Evolutionary conservation across 2,329 filamentous ascomycete species (phyloP).

Genomic region (Myriosclerotinia duriaeana): DNA sequence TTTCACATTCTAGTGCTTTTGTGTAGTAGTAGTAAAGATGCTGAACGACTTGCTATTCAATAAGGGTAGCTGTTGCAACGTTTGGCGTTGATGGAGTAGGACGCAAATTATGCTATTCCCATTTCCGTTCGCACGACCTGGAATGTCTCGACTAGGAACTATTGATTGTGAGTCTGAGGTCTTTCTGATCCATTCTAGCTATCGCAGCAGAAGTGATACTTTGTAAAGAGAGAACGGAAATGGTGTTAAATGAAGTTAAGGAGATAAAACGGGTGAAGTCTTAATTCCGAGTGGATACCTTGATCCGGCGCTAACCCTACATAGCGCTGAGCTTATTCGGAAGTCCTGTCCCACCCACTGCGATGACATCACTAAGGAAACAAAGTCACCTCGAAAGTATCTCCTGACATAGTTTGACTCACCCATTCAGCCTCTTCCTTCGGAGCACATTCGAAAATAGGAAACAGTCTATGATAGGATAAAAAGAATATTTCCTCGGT

Average conservation of each 20-base stretch:
- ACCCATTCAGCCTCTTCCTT: neutral
- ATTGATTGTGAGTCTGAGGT: too few species aligned
- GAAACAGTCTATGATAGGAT: neutral
- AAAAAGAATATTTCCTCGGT: neutral
- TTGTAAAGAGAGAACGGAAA: too few species aligned
- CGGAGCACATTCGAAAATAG: neutral
- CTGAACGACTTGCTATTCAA: too few species aligned
- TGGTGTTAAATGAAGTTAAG: neutral
- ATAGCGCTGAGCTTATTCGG: neutral
- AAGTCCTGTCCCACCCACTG: too few species aligned
- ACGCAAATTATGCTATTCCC: neutral
- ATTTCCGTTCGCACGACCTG: neutral
- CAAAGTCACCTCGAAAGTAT: too few species aligned
- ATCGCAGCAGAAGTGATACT: neutral
- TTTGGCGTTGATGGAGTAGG: too few species aligned
- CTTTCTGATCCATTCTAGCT: neutral
- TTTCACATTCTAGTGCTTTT: too few species aligned
- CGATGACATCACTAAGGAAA: too few species aligned
- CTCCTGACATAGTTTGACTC: neutral
- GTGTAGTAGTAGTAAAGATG: too few species aligned
- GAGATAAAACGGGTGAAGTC: neutral
- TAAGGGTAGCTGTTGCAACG: too few species aligned
- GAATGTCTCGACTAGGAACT: neutral
- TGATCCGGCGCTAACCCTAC: neutral
- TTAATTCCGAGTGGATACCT: neutral